Evolutionary conservation across 2,329 filamentous ascomycete genomes (phyloP).

Genomic region (Chalaropsis ovoidea): DNA sequence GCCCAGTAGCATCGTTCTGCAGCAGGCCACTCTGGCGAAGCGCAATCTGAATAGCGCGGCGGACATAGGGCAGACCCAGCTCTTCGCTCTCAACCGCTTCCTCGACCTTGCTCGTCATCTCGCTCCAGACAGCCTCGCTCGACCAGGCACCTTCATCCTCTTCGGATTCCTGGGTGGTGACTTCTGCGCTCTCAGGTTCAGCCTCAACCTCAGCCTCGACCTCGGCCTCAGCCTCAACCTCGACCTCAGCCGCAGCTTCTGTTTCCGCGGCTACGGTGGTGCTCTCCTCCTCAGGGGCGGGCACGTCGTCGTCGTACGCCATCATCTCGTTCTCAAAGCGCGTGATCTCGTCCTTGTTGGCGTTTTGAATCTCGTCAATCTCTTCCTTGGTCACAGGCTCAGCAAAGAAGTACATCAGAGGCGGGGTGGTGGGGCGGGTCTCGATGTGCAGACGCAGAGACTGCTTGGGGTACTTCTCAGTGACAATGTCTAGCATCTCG

Average conservation of each 20-base stretch:
- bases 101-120: slow-evolving; percentile 46
- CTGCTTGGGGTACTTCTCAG: slow-evolving; percentile 60
- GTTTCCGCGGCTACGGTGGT: slow-evolving; percentile 14
- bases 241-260: neutral
- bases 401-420: slow-evolving; percentile 81
- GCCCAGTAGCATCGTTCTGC: slow-evolving; percentile 34
- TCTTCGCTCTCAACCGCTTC: slow-evolving; percentile 50
- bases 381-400: slow-evolving; percentile 68
- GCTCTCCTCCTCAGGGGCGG: slow-evolving; percentile 26
- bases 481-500: slow-evolving; percentile 65
- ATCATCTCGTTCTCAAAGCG: slow-evolving; percentile 57
- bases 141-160: slow-evolving; percentile 22
- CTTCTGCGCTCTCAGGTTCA: slow-evolving; percentile 26
- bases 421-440: slow-evolving; percentile 49
- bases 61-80: slow-evolving; percentile 41
- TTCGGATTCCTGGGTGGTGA: slow-evolving; percentile 29
- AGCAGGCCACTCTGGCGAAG: slow-evolving; percentile 47
- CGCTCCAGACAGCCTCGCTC: slow-evolving; percentile 41
- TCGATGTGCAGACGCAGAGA: slow-evolving; percentile 77
- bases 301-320: slow-evolving; percentile 36
- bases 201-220: slow-evolving; percentile 26
- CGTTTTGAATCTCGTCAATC: slow-evolving; percentile 63
- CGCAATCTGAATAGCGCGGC: slow-evolving; percentile 46
- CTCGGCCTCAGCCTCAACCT: slow-evolving; percentile 24
- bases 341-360: slow-evolving; percentile 53